Base-by-base conservation (phyloP, 2,329 filamentous ascomycete genomes). In the Pezizomycotina sp. region DNA sequence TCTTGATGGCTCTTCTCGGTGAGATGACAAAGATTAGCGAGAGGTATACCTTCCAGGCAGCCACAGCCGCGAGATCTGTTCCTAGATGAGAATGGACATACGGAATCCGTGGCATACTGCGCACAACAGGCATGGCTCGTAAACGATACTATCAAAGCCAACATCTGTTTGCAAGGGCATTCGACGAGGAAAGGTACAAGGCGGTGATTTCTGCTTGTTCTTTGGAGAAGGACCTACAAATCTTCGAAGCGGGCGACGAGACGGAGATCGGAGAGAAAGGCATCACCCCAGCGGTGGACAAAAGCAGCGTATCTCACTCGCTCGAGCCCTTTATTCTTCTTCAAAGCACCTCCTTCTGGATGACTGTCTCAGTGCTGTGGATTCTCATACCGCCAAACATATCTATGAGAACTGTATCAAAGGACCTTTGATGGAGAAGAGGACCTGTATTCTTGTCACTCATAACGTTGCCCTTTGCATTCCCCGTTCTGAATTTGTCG, bases 361-460 rank as follows among this genome's bases (percentile, higher is more conserved):
- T 53, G 89, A 98, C 56, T 92, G 91, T 46, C 66, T 98, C 27
- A 93, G 84, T 53, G 89, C 89, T 18, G 89, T 98, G 21, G 89
- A 98, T 56, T 91, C 89, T 3, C 89, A 98, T 52, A 95, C 89
- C 0, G 84, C 84, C 2, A 91, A 93, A 56, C 93, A 91, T 76
- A 95, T 98, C 48, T 95, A 95, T 60, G 78, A 77, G 54, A 78
- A 92, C 57, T 92, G 84, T 42, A 75, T 98, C 46, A 75, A 75
- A 50, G 89, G 89, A 2, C 79, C 81, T 4, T 60, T 98, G 33
- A 95, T 98, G 89, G 62, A 68, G 39, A 67, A 74, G 52, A 74
- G 89, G 26, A 95, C 89, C 18, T 95, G 89, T 56, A 81, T 98
- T 35, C 66, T 98, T 27, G 86, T 98, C 22, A 93, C 89, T 0